Evolutionary conservation across 805 yeast species (phyloP).

Genomic region (Wickerhamomyces queroliae): DNA sequence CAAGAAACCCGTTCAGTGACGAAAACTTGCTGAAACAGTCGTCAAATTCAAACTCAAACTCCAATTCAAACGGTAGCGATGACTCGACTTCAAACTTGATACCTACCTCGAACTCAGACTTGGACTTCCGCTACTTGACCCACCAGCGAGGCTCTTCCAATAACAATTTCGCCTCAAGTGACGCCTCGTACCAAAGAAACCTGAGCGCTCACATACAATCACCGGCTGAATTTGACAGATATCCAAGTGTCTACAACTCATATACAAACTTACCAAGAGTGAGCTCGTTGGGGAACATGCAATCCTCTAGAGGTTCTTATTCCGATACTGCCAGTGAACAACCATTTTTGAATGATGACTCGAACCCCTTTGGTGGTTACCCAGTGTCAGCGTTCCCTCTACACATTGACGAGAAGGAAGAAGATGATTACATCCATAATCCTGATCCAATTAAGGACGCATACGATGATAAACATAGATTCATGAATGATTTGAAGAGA

Average conservation of each 20-base stretch:
- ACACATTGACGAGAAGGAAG: conserved; percentile 87
- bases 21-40: neutral
- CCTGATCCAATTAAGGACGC: conserved; percentile 96
- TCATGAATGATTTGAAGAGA: conserved; percentile 55
- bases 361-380: conserved; percentile 93
- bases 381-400: conserved; percentile 92
- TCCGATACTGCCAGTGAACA: too few relatives aligned
- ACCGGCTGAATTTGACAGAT: too few relatives aligned
- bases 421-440: conserved; percentile 91
- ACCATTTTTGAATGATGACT: too few relatives aligned
- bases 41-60: too few relatives aligned
- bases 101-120: neutral
- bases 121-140: neutral
- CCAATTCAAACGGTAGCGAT: neutral
- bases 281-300: too few relatives aligned
- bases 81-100: neutral
- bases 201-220: neutral
- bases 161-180: too few relatives aligned
- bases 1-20: neutral
- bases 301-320: too few relatives aligned
- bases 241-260: too few relatives aligned
- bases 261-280: too few relatives aligned
- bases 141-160: neutral
- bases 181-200: too few relatives aligned
- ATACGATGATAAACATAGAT: conserved; percentile 66